phyloP scores from a whole-genome alignment of 1,284 basidiomycete genomes.

The Vanrija sp. region DNA sequence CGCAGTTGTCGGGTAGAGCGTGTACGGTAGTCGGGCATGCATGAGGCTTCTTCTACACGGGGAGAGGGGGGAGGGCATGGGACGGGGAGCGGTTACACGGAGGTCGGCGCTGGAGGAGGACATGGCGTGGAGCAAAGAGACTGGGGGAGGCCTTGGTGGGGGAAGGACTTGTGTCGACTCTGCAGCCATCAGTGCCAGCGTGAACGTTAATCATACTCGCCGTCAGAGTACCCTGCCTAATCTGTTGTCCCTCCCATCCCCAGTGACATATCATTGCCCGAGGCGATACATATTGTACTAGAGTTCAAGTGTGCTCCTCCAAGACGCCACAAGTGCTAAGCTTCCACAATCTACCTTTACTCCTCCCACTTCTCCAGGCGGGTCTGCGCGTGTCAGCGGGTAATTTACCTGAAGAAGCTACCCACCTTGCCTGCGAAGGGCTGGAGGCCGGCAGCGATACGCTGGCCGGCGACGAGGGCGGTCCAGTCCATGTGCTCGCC shows the following conservation, averaged over 20 bases:
- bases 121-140: too few relatives aligned
- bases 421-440: slow-evolving; percentile 46
- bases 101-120: too few relatives aligned
- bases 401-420: background rate
- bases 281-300: too few relatives aligned
- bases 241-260: background rate
- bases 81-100: background rate
- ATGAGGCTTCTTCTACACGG: slow-evolving; percentile 18
- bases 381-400: slow-evolving; percentile 1
- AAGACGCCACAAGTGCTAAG: background rate
- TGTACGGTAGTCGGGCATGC: slow-evolving; percentile 26
- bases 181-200: too few relatives aligned
- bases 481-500: slow-evolving; percentile 49
- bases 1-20: slow-evolving; percentile 1
- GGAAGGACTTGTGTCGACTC: too few relatives aligned
- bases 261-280: too few relatives aligned
- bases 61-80: too few relatives aligned
- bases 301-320: too few relatives aligned
- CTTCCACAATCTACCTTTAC: background rate
- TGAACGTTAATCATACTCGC: background rate
- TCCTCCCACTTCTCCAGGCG: slow-evolving; percentile 12
- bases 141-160: too few relatives aligned
- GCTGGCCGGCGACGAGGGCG: slow-evolving; percentile 46
- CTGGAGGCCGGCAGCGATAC: slow-evolving; percentile 46
- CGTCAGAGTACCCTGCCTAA: background rate